Percentiles rank a stretch among this genome's conserved stretches.
Evolutionary conservation across 441 rosid species (phyloP).

Genomic region (Gossypium armourianum): DNA sequence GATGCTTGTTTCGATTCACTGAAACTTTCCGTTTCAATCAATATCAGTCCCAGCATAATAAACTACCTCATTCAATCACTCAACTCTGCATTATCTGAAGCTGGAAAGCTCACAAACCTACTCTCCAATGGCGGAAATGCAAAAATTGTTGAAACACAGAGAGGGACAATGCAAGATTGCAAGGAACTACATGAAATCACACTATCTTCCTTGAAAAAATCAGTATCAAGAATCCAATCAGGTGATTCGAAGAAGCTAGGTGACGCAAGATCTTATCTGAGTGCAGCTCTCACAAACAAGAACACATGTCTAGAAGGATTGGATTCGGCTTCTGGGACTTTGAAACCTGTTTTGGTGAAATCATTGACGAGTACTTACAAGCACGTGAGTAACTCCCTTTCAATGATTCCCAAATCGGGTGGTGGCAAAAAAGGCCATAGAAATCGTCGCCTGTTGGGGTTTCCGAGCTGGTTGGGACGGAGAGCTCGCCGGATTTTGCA

Average conservation of each 20-base stretch:
- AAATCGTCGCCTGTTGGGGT: constrained; percentile 38
- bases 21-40: constrained; percentile 55
- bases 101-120: constrained; percentile 41
- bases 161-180: constrained; percentile 65
- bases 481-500: constrained; percentile 45
- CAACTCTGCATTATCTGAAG: constrained; percentile 47
- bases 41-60: constrained; percentile 46
- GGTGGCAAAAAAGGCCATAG: constrained; percentile 10
- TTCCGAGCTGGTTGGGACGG: constrained; percentile 44
- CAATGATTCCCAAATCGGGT: constrained; percentile 36
- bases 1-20: constrained; percentile 51
- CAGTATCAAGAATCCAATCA: constrained; percentile 33
- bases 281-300: constrained; percentile 77
- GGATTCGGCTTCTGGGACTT: constrained; percentile 54
- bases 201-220: constrained; percentile 31
- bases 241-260: constrained; percentile 31
- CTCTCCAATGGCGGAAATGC: constrained; percentile 26
- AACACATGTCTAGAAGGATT: constrained; percentile 74
- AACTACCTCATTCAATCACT: constrained; percentile 49
- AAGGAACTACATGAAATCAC: constrained; percentile 64
- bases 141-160: constrained; percentile 47
- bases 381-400: constrained; percentile 68
- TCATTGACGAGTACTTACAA: constrained; percentile 39
- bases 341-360: constrained; percentile 37
- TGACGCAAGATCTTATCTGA: constrained; percentile 53